Evolutionary conservation across 2,329 filamentous ascomycete species (phyloP).

Genomic region (Alternaria panax): DNA sequence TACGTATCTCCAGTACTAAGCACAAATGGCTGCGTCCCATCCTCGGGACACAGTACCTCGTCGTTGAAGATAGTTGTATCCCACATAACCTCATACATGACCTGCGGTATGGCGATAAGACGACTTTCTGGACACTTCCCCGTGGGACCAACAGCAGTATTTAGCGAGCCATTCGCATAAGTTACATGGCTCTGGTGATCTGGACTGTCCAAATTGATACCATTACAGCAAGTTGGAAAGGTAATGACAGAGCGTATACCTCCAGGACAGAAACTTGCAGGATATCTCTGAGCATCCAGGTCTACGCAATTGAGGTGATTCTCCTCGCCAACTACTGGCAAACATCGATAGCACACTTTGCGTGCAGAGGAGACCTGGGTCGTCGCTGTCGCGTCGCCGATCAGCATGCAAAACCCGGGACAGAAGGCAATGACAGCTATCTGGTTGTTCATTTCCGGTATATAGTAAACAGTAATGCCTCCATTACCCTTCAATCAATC

Average conservation of each 20-base stretch:
- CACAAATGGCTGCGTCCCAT: slow-evolving; percentile 36
- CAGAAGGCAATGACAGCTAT: slow-evolving; percentile 68
- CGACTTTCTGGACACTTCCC: slow-evolving; percentile 35
- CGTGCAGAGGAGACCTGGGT: slow-evolving; percentile 3
- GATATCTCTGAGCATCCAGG: slow-evolving; percentile 29
- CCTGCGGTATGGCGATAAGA: slow-evolving; percentile 39
- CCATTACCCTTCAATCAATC: slow-evolving; percentile 28
- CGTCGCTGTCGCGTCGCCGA: slow-evolving; percentile 47
- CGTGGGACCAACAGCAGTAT: slow-evolving; percentile 37
- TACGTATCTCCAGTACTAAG: slow-evolving; percentile 39
- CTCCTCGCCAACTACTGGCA: slow-evolving; percentile 30
- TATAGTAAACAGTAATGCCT: slow-evolving; percentile 43
- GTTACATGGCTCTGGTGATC: slow-evolving; percentile 70
- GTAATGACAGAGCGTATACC: slow-evolving; percentile 70
- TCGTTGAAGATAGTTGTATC: slow-evolving; percentile 35
- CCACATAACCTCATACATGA: slow-evolving; percentile 45
- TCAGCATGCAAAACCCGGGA: slow-evolving; percentile 57
- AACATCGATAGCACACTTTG: slow-evolving; percentile 38
- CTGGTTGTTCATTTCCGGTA: slow-evolving; percentile 22
- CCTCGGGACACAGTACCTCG: slow-evolving; percentile 24
- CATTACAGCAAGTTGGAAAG: slow-evolving; percentile 78
- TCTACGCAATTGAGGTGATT: slow-evolving; percentile 12
- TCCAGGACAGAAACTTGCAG: slow-evolving; percentile 57
- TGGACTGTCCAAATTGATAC: slow-evolving; percentile 62
- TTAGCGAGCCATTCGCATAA: slow-evolving; percentile 49